phyloP scores from a whole-genome alignment of 225 moss, liverwort and hornwort genomes.

The Rhytidiadelphus loreus region DNA sequence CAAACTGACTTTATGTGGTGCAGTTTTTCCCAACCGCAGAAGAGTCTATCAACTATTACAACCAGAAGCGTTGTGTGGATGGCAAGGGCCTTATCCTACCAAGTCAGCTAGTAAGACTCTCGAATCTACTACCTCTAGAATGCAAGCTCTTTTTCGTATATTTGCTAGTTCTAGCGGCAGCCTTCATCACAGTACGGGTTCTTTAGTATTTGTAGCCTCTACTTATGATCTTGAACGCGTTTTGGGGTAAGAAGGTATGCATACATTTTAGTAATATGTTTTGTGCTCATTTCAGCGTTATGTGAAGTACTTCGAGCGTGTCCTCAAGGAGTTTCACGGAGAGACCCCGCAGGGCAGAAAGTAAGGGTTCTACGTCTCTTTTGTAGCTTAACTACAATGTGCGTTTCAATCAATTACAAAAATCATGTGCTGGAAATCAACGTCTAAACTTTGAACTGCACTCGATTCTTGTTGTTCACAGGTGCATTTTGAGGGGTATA shows the following conservation, averaged over 20 bases:
- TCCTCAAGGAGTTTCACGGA: conserved; percentile 77
- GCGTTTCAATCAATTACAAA: not conserved
- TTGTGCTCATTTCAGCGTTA: conserved; percentile 58
- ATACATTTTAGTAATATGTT: not conserved
- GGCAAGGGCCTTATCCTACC: conserved; percentile 91
- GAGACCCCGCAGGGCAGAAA: conserved; percentile 94
- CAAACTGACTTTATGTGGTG: not conserved
- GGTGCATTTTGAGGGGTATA: conserved; percentile 97
- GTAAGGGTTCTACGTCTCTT: conserved; percentile 28
- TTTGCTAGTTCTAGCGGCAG: not conserved
- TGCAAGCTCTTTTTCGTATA: not conserved
- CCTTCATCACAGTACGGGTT: not conserved
- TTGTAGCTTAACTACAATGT: not conserved
- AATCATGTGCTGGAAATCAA: not conserved
- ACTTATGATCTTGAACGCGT: not conserved
- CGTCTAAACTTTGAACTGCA: not conserved
- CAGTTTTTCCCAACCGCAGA: conserved; percentile 96
- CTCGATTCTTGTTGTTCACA: conserved; percentile 9
- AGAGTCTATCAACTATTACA: conserved; percentile 91
- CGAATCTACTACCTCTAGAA: not conserved
- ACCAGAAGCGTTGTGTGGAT: conserved; percentile 97
- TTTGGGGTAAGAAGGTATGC: not conserved
- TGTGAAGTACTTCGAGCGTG: conserved; percentile 97
- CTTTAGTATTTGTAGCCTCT: not conserved
- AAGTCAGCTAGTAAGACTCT: conserved; percentile 77